A percentile compares a stretch with the other conserved stretches of the same genome.
These are phyloP conservation scores for Haplosporangium sp. DNA, from an alignment of 371 early-diverging fungal species.

Conservation along the genomic window DNA sequence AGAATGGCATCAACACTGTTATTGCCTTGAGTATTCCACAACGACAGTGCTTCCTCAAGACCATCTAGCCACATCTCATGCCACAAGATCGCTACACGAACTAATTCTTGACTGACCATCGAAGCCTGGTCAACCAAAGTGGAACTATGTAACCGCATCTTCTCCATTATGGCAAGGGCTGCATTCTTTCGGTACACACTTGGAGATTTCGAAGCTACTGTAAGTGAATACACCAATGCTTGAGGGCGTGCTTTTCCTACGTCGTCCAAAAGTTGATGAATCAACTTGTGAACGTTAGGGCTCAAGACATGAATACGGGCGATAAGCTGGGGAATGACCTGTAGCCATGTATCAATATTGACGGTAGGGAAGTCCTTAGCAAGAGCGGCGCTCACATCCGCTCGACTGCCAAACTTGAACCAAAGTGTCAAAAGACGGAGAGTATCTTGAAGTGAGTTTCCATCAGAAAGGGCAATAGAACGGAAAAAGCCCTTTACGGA, in stretches of 20 bases:
- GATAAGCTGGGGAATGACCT: conserved; percentile 98
- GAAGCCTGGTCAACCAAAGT: conserved; percentile 93
- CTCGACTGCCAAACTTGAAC: conserved; percentile 95
- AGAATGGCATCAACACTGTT: conserved; percentile 95
- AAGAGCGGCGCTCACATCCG: conserved; percentile 91
- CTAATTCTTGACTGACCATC: conserved; percentile 95
- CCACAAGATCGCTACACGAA: conserved; percentile 96
- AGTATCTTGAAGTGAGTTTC: conserved; percentile 96
- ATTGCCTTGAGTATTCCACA: conserved; percentile 76
- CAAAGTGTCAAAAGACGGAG: conserved; percentile 94
- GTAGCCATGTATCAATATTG: conserved; percentile 97
- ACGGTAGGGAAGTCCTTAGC: conserved; percentile 89
- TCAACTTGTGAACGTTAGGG: conserved; percentile 84
- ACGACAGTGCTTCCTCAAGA: conserved; percentile 88
- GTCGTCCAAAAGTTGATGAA: conserved; percentile 91
- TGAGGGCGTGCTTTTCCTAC: conserved; percentile 97
- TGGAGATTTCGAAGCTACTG: conserved; percentile 96
- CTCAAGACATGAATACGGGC: conserved; percentile 93
- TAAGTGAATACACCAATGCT: conserved; percentile 95
- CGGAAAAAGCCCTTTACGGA: conserved; percentile 86
- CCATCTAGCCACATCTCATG: conserved; percentile 99
- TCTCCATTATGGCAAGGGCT: conserved; percentile 93
- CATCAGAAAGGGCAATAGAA: conserved; percentile 93
- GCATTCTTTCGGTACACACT: conserved; percentile 80
- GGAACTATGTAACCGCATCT: conserved; percentile 87